Conservation (phyloP, 352 stramenopile genomes). For the Phytopythium litorale region DNA sequence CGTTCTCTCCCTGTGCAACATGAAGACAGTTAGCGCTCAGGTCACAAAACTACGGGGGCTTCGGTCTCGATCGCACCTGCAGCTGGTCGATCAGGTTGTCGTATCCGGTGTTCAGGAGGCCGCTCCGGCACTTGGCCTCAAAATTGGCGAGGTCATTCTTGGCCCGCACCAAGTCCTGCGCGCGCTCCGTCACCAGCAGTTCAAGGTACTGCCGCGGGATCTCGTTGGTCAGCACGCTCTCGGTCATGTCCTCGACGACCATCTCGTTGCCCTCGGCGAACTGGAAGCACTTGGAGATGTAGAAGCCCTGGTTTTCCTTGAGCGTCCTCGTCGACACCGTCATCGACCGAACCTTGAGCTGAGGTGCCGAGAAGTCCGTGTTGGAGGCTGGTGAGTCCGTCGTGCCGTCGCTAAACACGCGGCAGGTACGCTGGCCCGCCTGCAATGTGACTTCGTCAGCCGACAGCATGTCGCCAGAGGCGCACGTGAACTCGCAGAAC, state of each 20-base stretch:
- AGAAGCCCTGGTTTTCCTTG: conserved; percentile 75
- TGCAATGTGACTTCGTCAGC: conserved; percentile 57
- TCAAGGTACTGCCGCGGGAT: conserved; percentile 77
- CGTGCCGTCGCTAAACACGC: conserved; percentile 28
- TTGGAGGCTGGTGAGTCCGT: conserved; percentile 22
- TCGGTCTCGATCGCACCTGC: conserved; percentile 64
- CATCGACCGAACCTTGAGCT: conserved; percentile 66
- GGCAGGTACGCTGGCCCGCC: conserved; percentile 51
- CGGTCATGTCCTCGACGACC: conserved; percentile 79
- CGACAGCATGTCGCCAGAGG: conserved; percentile 47
- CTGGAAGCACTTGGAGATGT: conserved; percentile 80
- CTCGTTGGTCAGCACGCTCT: conserved; percentile 80
- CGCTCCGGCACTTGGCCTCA: conserved; percentile 62
- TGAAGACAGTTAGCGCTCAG: conserved; percentile 32
- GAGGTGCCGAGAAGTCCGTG: conserved; percentile 24
- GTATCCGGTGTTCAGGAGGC: conserved; percentile 55
- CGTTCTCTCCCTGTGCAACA: conserved; percentile 54
- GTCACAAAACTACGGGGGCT: conserved; percentile 31
- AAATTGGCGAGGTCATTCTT: conserved; percentile 48
- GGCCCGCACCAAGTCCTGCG: conserved; percentile 47
- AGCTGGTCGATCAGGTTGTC: conserved; percentile 88
- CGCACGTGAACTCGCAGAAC: conserved; percentile 81
- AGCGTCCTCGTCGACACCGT: conserved; percentile 67
- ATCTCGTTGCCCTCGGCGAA: conserved; percentile 68
- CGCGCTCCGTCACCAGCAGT: conserved; percentile 47